A percentile compares a stretch with the other conserved stretches of the same genome.
phyloP scores from a whole-genome alignment of 768 basidiomycete genomes.

The Thelephora ganbajun region DNA sequence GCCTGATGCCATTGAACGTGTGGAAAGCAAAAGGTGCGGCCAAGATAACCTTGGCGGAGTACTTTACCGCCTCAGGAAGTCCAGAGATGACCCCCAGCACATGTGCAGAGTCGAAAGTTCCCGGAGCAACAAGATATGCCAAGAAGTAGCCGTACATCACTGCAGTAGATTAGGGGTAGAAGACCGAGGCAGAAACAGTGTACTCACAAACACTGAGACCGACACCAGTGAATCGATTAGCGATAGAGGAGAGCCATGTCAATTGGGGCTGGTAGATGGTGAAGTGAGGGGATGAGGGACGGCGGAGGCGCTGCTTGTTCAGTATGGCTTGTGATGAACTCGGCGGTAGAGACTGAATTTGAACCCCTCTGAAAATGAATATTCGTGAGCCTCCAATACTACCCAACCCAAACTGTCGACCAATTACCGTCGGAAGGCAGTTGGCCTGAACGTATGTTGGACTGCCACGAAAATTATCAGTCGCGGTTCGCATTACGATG shows the following conservation, averaged over 20 bases:
- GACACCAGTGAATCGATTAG: conserved; percentile 74
- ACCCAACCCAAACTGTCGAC: neutral
- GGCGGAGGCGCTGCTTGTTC: conserved; percentile 74
- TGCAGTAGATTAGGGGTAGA: conserved; percentile 16
- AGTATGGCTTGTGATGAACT: conserved; percentile 48
- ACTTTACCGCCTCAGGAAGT: conserved; percentile 68
- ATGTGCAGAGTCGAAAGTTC: conserved; percentile 64
- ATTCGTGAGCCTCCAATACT: neutral
- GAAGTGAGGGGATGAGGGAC: conserved; percentile 91
- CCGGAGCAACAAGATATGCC: conserved; percentile 73
- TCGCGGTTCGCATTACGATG: too few relatives aligned
- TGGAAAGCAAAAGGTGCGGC: conserved; percentile 89
- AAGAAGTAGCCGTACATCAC: conserved; percentile 84
- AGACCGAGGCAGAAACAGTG: neutral
- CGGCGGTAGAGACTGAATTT: conserved; percentile 53
- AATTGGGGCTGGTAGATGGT: conserved; percentile 95
- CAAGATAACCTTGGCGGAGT: conserved; percentile 60
- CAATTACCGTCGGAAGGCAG: neutral
- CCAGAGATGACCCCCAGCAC: conserved; percentile 58
- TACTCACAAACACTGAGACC: conserved; percentile 65
- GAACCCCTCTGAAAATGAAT: conserved; percentile 28
- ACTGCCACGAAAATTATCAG: too few relatives aligned
- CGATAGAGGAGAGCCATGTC: conserved; percentile 80
- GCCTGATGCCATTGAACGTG: conserved; percentile 78
- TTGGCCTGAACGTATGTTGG: too few relatives aligned